Base-by-base conservation (phyloP, 225 moss, liverwort and hornwort species). In the Ulota crispa region DNA sequence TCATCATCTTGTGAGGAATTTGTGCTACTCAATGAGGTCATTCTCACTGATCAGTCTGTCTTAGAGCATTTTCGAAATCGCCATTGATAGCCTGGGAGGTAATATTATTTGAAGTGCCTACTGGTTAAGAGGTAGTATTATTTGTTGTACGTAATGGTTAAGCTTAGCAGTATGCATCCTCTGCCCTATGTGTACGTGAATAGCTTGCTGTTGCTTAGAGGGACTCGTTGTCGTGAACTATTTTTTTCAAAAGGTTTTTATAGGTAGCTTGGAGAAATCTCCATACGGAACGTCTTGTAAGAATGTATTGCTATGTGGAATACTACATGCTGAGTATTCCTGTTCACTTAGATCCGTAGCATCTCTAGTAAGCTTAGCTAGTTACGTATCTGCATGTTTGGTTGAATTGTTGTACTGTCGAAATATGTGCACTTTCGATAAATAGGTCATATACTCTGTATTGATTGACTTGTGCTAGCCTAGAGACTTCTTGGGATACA, bases 401-500 rank as follows among this genome's bases (percentile, higher is more conserved):
- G 20, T 73, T 73, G 18, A 4, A 5, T 4, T 47, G 47, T 47
- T 47, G 72, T 20, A 53, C 4, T 32, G 71, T 8, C 52, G 50
- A 14, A 37, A 37, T 24, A 27, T 53, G 64, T 20, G 37, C 64
- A 62, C 41, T 36, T 64, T 6, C 37, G 2, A 26, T 54, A 65
- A 73, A 16, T 73, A 72, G 73, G 65, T 73, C 73, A 24, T 43
- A 68, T 75, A n/a, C 34, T 75, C 60, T 47, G 75, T 68, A 36
- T 67, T 10, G 24, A 59, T 13, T 75, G 24, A 59, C 19, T 32
- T 47, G 8, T 54, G 18, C 6, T n/a, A 55, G 73, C 53, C 14
- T 9, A 34, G 41, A 21, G 55, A 56, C 11, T 64, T 16, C 37
- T 50, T 72, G 24, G 8, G 26, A 7, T 27, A 37, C 28, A 39